A percentile compares a stretch with the other conserved stretches of the same genome.
Conservation (phyloP, 2,329 filamentous ascomycete genomes). For the Piedraia hortae region DNA sequence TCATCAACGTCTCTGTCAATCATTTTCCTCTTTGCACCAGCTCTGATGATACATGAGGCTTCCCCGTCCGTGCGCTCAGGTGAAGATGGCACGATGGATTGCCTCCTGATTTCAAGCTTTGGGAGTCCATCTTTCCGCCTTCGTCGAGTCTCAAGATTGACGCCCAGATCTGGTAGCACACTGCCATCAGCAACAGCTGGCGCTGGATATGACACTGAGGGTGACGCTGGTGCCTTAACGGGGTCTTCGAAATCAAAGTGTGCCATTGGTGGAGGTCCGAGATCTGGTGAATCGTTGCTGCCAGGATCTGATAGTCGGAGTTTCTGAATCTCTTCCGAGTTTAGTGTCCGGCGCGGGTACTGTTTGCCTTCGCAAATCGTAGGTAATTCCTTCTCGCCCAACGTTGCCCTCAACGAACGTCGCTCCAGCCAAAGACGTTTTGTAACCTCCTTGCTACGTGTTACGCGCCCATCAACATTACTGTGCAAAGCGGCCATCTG, state of each 20-base stretch:
- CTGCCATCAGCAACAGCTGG: slow-evolving; percentile 7
- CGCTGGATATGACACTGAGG: slow-evolving; percentile 1
- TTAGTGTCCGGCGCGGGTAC: slow-evolving; percentile 39
- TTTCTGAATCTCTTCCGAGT: slow-evolving; percentile 27
- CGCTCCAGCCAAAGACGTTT: slow-evolving; percentile 9
- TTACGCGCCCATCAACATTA: too few species aligned
- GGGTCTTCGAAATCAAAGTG: slow-evolving; percentile 24
- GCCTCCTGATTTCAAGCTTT: slow-evolving; percentile 16
- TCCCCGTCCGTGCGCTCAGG: slow-evolving; percentile 13
- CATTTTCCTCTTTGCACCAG: slow-evolving; percentile 30
- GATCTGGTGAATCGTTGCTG: slow-evolving; percentile 34
- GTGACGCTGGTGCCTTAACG: slow-evolving; percentile 11
- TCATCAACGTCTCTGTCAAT: slow-evolving; percentile 21
- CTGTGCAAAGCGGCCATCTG: slow-evolving; percentile 7
- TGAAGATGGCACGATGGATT: slow-evolving; percentile 17
- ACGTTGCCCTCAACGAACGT: slow-evolving; percentile 10
- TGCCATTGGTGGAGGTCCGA: slow-evolving; percentile 30
- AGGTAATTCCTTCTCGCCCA: slow-evolving; percentile 22
- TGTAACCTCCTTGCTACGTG: slow-evolving; percentile 2
- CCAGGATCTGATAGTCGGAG: slow-evolving; percentile 23
- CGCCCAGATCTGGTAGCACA: slow-evolving; percentile 15
- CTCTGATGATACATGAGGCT: slow-evolving; percentile 13
- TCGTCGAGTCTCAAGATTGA: slow-evolving; percentile 24
- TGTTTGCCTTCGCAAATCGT: slow-evolving; percentile 43
- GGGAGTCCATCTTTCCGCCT: slow-evolving; percentile 24